Conservation (phyloP, 2,329 filamentous ascomycete species). For the Pestalotiopsis sp. region DNA sequence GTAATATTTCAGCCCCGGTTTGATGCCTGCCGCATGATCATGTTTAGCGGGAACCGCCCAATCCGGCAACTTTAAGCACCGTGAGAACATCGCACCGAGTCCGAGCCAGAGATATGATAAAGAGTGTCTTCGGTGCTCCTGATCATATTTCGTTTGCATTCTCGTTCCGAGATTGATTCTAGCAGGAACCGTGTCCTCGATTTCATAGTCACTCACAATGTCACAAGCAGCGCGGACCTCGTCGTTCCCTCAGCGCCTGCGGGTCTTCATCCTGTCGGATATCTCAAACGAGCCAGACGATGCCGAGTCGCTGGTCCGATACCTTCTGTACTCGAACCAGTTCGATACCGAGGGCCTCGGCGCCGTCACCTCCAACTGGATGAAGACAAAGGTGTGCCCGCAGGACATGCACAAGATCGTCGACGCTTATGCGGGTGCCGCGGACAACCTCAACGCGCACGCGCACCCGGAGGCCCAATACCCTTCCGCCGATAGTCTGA, state of each 20-base stretch:
- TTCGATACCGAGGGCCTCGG: constrained; percentile 34
- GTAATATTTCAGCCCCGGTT: neutral
- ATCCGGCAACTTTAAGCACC: constrained; percentile 3
- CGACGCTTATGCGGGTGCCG: constrained; percentile 44
- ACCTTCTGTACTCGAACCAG: constrained; percentile 39
- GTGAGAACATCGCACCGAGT: neutral
- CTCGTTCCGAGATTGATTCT: neutral
- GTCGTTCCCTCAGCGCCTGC: constrained; percentile 18
- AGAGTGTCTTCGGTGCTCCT: neutral
- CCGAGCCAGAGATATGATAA: neutral
- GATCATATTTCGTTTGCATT: neutral
- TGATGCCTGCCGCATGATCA: neutral
- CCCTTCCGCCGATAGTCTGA: constrained; percentile 38
- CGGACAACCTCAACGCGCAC: constrained; percentile 51
- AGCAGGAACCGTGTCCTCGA: neutral
- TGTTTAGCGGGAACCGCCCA: neutral
- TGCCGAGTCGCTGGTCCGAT: constrained; percentile 35
- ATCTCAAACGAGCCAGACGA: constrained; percentile 42
- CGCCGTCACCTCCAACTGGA: constrained; percentile 48
- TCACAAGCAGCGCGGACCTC: neutral
- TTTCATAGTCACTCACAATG: neutral
- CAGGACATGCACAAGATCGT: constrained; percentile 46
- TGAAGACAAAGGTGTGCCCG: constrained; percentile 40
- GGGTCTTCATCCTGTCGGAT: constrained; percentile 37
- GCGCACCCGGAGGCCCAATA: constrained; percentile 45